phyloP scores from a whole-genome alignment of 139 green algal genomes.

The Pseudopediastrum boryanum region DNA sequence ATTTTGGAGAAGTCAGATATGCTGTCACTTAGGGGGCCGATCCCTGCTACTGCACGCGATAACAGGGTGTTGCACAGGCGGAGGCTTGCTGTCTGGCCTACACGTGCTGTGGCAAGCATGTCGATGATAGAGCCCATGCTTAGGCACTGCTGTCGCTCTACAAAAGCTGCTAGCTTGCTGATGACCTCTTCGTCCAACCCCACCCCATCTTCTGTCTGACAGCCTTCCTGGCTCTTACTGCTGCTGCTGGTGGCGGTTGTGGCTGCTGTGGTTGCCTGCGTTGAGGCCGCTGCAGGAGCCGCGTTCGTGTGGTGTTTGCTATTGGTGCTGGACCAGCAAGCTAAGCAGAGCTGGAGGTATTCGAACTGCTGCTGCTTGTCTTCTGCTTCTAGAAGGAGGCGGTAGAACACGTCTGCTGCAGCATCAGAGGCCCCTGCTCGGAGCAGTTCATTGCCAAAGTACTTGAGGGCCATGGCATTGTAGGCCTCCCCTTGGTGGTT shows the following conservation, averaged over 20 bases:
- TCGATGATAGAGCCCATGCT: conserved; percentile 44
- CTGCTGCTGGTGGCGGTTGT: conserved; percentile 1
- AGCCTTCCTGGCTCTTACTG: not conserved
- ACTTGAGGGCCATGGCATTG: conserved; percentile 44
- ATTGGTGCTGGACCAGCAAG: conserved; percentile 40
- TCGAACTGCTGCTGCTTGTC: conserved; percentile 53
- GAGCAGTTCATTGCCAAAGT: conserved; percentile 56
- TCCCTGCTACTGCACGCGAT: not conserved
- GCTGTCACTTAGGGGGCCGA: not conserved
- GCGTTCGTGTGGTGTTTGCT: not conserved
- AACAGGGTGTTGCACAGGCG: conserved; percentile 52
- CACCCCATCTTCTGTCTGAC: not conserved
- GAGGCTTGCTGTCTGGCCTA: conserved; percentile 32
- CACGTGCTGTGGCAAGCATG: conserved; percentile 38
- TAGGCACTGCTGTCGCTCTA: conserved; percentile 34
- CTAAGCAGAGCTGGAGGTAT: conserved; percentile 55
- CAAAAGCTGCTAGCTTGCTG: conserved; percentile 53
- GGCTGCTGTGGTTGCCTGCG: not conserved
- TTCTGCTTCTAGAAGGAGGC: conserved; percentile 45
- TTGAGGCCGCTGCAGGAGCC: not conserved
- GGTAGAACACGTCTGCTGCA: conserved; percentile 50
- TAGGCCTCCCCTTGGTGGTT: conserved; percentile 49
- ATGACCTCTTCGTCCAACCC: conserved; percentile 30
- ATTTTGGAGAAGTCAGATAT: not conserved
- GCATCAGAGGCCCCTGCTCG: conserved; percentile 35